Conservation (phyloP, 345 rosid species). For the Physaria fendleri region DNA sequence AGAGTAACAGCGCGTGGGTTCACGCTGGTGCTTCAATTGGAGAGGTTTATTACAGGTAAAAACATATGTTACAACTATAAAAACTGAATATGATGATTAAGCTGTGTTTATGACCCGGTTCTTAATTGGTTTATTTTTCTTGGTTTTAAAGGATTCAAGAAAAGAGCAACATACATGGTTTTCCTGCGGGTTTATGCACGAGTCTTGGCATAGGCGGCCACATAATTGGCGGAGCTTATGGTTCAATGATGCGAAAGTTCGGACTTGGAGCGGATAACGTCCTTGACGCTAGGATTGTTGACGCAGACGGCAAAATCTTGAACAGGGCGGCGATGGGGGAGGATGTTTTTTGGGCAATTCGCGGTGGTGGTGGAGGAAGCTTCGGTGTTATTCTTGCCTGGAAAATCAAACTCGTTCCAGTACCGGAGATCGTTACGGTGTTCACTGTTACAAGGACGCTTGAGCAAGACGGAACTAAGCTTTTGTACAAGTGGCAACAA, state of each 20-base stretch:
- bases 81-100: not conserved
- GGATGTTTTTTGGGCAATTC: slow-evolving; percentile 67
- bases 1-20: slow-evolving; percentile 54
- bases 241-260: slow-evolving; percentile 67
- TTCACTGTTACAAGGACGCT: no score
- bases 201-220: slow-evolving; percentile 68
- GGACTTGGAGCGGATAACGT: slow-evolving; percentile 84
- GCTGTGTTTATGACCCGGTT: not conserved
- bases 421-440: slow-evolving; percentile 52
- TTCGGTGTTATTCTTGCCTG: slow-evolving; percentile 58
- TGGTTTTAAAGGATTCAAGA: slow-evolving; percentile 41
- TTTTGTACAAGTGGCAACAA: no score
- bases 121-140: not conserved
- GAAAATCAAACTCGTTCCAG: slow-evolving; percentile 60
- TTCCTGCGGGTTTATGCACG: slow-evolving; percentile 65
- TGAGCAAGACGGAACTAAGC: no score
- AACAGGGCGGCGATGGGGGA: slow-evolving; percentile 64
- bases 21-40: slow-evolving; percentile 71
- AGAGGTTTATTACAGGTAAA: slow-evolving; percentile 41
- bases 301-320: slow-evolving; percentile 46
- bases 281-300: slow-evolving; percentile 55
- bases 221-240: slow-evolving; percentile 62
- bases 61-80: not conserved
- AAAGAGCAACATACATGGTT: slow-evolving; percentile 54
- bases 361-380: slow-evolving; percentile 72